Conservation (phyloP, 352 stramenopile species). For the Pythium aphanidermatum region DNA sequence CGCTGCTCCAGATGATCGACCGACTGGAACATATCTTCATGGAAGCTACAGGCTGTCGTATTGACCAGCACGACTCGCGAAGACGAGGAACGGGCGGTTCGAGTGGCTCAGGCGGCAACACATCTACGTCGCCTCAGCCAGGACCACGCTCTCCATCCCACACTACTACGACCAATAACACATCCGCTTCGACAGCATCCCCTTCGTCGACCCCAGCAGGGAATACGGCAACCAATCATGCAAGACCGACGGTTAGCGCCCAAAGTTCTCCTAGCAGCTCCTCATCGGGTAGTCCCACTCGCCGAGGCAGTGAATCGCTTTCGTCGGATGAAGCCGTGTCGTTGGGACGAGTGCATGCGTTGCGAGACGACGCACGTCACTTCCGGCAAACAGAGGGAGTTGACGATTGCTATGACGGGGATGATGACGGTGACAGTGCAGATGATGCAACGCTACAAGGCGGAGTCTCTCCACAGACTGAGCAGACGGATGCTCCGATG, state of each 20-base stretch:
- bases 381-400: slow-evolving; percentile 63
- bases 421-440: slow-evolving; percentile 27
- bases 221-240: too few species aligned
- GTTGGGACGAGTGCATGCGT: slow-evolving; percentile 62
- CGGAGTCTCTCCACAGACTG: slow-evolving; percentile 8
- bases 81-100: slow-evolving; percentile 26
- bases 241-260: too few species aligned
- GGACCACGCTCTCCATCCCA: too few species aligned
- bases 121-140: too few species aligned
- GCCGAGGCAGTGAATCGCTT: slow-evolving; percentile 14
- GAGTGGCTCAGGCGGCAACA: slow-evolving; percentile 2
- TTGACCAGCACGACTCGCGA: slow-evolving; percentile 75
- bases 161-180: too few species aligned
- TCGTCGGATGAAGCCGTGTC: slow-evolving; percentile 53
- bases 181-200: too few species aligned
- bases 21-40: slow-evolving; percentile 86
- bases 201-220: too few species aligned
- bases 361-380: slow-evolving; percentile 68
- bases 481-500: neutral
- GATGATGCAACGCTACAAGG: slow-evolving; percentile 16
- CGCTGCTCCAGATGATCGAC: slow-evolving; percentile 83
- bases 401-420: slow-evolving; percentile 40
- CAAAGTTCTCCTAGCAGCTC: too few species aligned
- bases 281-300: slow-evolving; percentile 6
- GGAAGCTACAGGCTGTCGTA: slow-evolving; percentile 78